Evolutionary conservation across 2,329 filamentous ascomycete genomes (phyloP).

Genomic region (Paramyrothecium sp.): DNA sequence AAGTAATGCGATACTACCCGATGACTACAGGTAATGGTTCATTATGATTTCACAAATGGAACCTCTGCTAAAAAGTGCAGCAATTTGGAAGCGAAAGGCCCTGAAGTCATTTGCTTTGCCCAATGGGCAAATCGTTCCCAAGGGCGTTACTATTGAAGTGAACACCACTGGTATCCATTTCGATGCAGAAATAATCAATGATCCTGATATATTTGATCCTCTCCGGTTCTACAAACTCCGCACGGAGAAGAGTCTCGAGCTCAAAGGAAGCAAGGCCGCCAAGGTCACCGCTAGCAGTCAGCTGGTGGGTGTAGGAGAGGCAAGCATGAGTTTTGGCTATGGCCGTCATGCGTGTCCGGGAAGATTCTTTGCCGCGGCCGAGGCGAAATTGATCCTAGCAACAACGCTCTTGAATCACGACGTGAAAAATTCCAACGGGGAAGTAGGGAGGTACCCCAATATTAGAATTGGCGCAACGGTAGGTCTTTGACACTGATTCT

Average conservation of each 20-base stretch:
- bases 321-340: conserved; percentile 34
- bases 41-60: background rate
- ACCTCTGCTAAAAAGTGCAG: conserved; percentile 11
- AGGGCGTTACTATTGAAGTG: conserved; percentile 41
- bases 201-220: conserved; percentile 39
- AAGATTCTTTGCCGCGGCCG: conserved; percentile 42
- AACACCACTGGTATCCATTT: conserved; percentile 31
- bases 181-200: conserved; percentile 31
- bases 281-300: conserved; percentile 28
- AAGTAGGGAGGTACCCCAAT: conserved; percentile 9
- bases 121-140: conserved; percentile 49
- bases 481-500: background rate
- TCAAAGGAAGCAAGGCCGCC: conserved; percentile 7
- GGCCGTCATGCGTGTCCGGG: conserved; percentile 40
- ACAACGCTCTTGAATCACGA: conserved; percentile 40
- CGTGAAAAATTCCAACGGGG: conserved; percentile 13
- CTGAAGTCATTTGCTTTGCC: conserved; percentile 49
- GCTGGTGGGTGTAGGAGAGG: conserved; percentile 36
- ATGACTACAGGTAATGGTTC: conserved; percentile 26
- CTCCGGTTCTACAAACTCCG: conserved; percentile 42
- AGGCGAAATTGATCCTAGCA: conserved; percentile 43
- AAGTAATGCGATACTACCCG: conserved; percentile 31
- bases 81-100: conserved; percentile 49
- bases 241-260: conserved; percentile 15
- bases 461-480: conserved; percentile 10